Conservation (phyloP, 2,329 filamentous ascomycete species). For the Pestalotiopsis sp. region DNA sequence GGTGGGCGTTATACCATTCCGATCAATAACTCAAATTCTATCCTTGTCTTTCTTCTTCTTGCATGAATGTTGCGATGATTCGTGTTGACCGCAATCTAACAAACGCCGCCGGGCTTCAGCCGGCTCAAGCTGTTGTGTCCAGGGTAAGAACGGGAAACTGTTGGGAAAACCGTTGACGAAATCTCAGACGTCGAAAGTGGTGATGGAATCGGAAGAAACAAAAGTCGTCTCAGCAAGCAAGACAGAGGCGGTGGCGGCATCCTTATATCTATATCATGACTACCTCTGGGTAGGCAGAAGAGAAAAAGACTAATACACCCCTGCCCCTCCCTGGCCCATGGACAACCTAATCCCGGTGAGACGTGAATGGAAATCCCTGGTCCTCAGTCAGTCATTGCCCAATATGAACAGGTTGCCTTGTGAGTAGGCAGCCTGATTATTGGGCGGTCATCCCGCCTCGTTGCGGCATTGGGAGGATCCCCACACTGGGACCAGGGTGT, state of each 20-base stretch:
- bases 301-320: neutral
- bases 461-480: constrained; percentile 3
- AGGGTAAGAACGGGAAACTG: neutral
- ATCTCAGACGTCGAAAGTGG: neutral
- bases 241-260: constrained; percentile 5
- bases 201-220: constrained; percentile 9
- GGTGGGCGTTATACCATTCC: constrained; percentile 1
- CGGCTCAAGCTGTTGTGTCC: constrained; percentile 12
- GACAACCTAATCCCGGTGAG: neutral
- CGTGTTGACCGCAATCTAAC: constrained; percentile 8
- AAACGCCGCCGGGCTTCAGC: constrained; percentile 12
- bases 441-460: constrained; percentile 15
- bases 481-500: neutral
- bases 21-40: neutral
- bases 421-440: constrained; percentile 13
- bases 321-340: neutral
- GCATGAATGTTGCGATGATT: constrained; percentile 1
- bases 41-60: constrained; percentile 2
- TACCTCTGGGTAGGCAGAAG: constrained; percentile 8
- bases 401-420: constrained; percentile 13
- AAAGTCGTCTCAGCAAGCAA: constrained; percentile 5
- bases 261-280: constrained; percentile 12
- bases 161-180: constrained; percentile 7
- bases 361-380: neutral
- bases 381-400: constrained; percentile 6